Evolutionary conservation across 306 rosid genomes (phyloP).

Genomic region (Neltuma alba): DNA sequence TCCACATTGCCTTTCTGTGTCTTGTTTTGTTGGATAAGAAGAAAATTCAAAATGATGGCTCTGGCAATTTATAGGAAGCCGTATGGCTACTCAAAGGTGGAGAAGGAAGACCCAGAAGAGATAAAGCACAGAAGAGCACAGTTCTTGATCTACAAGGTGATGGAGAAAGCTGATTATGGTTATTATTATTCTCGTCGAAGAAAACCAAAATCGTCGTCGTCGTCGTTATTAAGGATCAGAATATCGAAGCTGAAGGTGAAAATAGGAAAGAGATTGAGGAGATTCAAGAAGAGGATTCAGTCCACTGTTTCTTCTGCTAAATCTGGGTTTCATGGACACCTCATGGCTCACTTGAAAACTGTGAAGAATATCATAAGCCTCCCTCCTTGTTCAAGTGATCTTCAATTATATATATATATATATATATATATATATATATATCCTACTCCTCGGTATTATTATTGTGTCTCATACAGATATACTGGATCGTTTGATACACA

Average conservation of each 20-base stretch:
- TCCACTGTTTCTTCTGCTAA: constrained; percentile 47
- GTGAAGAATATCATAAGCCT: constrained; percentile 47
- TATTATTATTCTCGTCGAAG: no score
- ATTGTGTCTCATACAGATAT: neutral
- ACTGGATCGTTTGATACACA: neutral
- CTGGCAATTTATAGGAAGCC: constrained; percentile 28
- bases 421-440: no score
- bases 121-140: constrained; percentile 61
- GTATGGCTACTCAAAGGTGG: constrained; percentile 59
- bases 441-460: no score
- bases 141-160: constrained; percentile 74
- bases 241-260: constrained; percentile 67
- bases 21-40: no score
- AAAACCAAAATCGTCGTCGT: constrained; percentile 21
- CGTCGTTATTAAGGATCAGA: constrained; percentile 58
- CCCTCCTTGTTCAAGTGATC: constrained; percentile 54
- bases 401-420: no score
- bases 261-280: constrained; percentile 73
- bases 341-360: constrained; percentile 37
- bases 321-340: constrained; percentile 40
- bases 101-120: constrained; percentile 82
- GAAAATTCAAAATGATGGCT: constrained; percentile 37
- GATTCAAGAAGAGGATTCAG: constrained; percentile 59
- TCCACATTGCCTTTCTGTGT: neutral
- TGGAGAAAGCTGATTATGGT: constrained; percentile 67